Conservation (phyloP, 1,284 basidiomycete genomes). For the Malassezia sympodialis region DNA sequence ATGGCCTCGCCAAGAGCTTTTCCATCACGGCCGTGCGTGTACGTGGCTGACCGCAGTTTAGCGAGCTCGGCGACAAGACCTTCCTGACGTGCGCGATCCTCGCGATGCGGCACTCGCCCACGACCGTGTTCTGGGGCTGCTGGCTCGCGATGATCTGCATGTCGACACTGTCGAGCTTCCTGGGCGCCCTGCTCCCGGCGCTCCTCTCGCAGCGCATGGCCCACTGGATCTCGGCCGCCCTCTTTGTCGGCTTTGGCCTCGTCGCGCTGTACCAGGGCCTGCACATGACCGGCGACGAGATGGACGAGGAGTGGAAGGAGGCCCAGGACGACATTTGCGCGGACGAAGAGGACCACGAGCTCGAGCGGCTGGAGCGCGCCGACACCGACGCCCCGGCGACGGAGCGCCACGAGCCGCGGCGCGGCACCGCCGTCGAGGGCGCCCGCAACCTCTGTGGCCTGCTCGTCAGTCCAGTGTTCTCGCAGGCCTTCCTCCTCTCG, state of each 20-base stretch:
- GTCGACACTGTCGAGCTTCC: slow-evolving; percentile 50
- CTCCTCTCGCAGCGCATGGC: slow-evolving; percentile 55
- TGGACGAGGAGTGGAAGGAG: slow-evolving; percentile 65
- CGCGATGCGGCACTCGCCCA: slow-evolving; percentile 80
- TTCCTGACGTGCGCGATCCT: slow-evolving; percentile 95
- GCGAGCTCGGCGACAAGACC: slow-evolving; percentile 77
- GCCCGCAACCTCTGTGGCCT: slow-evolving; percentile 71
- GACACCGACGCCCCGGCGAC: background rate
- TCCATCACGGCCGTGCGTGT: slow-evolving; percentile 7
- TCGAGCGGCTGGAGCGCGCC: slow-evolving; percentile 28
- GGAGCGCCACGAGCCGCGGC: background rate
- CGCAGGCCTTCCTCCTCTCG: slow-evolving; percentile 86
- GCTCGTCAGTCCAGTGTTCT: slow-evolving; percentile 81
- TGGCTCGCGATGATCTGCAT: slow-evolving; percentile 80
- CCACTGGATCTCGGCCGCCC: slow-evolving; percentile 63
- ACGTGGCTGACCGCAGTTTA: slow-evolving; percentile 29
- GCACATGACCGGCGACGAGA: slow-evolving; percentile 39
- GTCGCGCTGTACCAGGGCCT: slow-evolving; percentile 33
- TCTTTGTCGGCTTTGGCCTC: slow-evolving; percentile 41
- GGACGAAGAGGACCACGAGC: slow-evolving; percentile 72
- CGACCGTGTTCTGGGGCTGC: slow-evolving; percentile 78
- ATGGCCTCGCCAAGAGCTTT: slow-evolving; percentile 14
- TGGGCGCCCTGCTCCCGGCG: slow-evolving; percentile 41
- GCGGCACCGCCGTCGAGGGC: slow-evolving; percentile 54
- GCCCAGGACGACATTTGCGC: slow-evolving; percentile 58